Base-by-base conservation (phyloP, 2,329 filamentous ascomycete species). In the Whalleya microplaca region DNA sequence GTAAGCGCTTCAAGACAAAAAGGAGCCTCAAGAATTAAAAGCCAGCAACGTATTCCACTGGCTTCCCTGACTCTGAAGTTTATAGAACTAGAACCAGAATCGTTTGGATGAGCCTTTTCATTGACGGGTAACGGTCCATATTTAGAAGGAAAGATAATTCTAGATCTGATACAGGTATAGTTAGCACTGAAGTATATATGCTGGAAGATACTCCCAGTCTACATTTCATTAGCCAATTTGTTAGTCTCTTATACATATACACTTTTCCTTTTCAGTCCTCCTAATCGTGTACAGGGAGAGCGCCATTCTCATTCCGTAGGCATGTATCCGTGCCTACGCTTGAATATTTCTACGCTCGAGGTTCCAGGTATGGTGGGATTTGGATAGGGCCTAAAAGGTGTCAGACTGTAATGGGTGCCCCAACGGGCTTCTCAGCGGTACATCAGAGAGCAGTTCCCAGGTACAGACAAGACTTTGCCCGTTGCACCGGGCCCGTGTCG, bases 381-480 rank as follows among this genome's bases (percentile, higher is more conserved):
- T 27, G 12, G 20, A 21, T 19, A 53, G 27, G 19, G 49, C 55
- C 20, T 57, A 20, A 20, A 50, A 57, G n/a, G 20, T 41, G 7
- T 8, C 12, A 47, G 18, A 16, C 43, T 21, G 21, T 5, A 5
- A 9, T 27, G 12, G 18, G 58, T 3, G 47, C 43, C 12, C 51
- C 55, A 6, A 12, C 32, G 32, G 14, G 32, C 10, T 37, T 12
- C 14, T 37, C 32, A 16, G 10, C 14, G 32, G 3, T 37, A 12
- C 6, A 16, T 12, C 32, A 14, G 14, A 37, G 14, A 16, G 14
- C 9, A 16, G 14, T 12, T 3, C 14, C 32, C 14, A 12, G 32
- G 3, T 16, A 37, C 10, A 3, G 32, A 37, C 32, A 12, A 37
- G 14, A 12, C 12, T 29, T 29, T 12, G 32, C 32, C 32, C 6